These are phyloP conservation scores for Yamadazyma olivae DNA, from an alignment of 805 yeast genomes.

Conservation along the genomic window DNA sequence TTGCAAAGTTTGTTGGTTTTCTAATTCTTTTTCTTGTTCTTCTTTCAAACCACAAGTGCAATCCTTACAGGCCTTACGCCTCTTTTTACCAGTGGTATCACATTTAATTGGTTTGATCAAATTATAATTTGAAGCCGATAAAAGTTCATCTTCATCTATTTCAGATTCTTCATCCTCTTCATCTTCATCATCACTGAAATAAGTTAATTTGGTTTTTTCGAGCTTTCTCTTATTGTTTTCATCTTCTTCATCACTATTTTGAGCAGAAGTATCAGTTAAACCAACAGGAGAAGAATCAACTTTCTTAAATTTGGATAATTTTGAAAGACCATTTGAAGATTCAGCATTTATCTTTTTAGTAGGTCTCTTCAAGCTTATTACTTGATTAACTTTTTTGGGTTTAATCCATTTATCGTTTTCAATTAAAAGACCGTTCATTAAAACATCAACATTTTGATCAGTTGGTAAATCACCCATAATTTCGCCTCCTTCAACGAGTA, in stretches of 20 bases:
- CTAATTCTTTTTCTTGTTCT: slow-evolving; percentile 65
- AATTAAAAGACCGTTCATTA: slow-evolving; percentile 62
- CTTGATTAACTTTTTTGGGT: slow-evolving; percentile 38
- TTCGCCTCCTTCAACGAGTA: slow-evolving; percentile 43
- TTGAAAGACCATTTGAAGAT: not conserved
- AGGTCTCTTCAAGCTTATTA: slow-evolving; percentile 29
- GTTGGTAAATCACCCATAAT: slow-evolving; percentile 53
- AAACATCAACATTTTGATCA: slow-evolving; percentile 55
- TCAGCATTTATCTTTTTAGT: slow-evolving; percentile 1
- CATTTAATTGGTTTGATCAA: slow-evolving; percentile 60
- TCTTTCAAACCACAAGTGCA: slow-evolving; percentile 97
- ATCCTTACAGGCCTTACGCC: slow-evolving; percentile 95
- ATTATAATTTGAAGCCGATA: slow-evolving; percentile 23
- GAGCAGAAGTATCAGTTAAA: slow-evolving; percentile 45
- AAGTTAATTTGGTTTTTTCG: slow-evolving; percentile 48
- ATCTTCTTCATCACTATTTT: slow-evolving; percentile 36
- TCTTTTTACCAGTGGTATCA: slow-evolving; percentile 51
- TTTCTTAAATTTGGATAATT: slow-evolving; percentile 2
- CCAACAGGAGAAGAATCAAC: slow-evolving; percentile 18
- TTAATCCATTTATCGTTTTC: slow-evolving; percentile 51
- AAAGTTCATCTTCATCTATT: slow-evolving; percentile 37
- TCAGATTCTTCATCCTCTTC: slow-evolving; percentile 49
- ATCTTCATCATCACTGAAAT: slow-evolving; percentile 51
- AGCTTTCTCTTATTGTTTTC: slow-evolving; percentile 44
- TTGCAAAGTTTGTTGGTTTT: slow-evolving; percentile 41